Percentiles rank a stretch among this genome's conserved stretches.
These are phyloP conservation scores for Cercospora sp. DNA, from an alignment of 2,329 filamentous ascomycete genomes.

Conservation along the genomic window DNA sequence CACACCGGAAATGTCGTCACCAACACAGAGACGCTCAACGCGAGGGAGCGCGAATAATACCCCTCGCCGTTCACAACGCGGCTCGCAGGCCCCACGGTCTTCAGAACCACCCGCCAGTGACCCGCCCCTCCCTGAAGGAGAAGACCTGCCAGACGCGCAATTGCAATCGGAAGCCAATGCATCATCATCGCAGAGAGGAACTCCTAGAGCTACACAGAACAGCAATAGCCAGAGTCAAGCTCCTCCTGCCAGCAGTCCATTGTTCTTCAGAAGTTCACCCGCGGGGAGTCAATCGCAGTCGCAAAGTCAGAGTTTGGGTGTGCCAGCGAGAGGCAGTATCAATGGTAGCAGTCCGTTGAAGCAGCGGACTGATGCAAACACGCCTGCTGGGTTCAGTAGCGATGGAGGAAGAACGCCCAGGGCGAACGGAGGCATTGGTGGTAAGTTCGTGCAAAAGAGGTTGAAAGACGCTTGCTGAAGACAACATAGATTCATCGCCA, in stretches of 20 bases:
- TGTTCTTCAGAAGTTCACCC: conserved; percentile 71
- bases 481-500: conserved; percentile 75
- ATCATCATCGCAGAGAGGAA: conserved; percentile 34
- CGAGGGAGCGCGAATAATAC: conserved; percentile 52
- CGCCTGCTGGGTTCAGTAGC: conserved; percentile 42
- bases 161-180: conserved; percentile 44
- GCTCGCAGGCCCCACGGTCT: conserved; percentile 54
- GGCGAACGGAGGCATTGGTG: conserved; percentile 64
- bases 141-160: conserved; percentile 40
- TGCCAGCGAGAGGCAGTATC: conserved; percentile 43
- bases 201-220: conserved; percentile 23
- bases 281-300: conserved; percentile 42
- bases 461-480: conserved; percentile 24
- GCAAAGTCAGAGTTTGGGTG: conserved; percentile 31
- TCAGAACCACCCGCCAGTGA: conserved; percentile 41
- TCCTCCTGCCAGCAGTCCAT: conserved; percentile 67
- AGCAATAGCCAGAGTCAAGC: conserved; percentile 31
- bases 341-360: conserved; percentile 52
- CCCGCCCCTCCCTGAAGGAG: conserved; percentile 36
- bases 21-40: conserved; percentile 55
- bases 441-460: conserved; percentile 47
- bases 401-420: conserved; percentile 70
- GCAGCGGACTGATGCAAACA: conserved; percentile 33
- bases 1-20: conserved; percentile 59
- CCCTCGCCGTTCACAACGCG: conserved; percentile 52